A percentile compares a stretch with the other conserved stretches of the same genome.
Conservation (phyloP, 2,329 filamentous ascomycete genomes). For the Arthrobotrys sphaeroides region DNA sequence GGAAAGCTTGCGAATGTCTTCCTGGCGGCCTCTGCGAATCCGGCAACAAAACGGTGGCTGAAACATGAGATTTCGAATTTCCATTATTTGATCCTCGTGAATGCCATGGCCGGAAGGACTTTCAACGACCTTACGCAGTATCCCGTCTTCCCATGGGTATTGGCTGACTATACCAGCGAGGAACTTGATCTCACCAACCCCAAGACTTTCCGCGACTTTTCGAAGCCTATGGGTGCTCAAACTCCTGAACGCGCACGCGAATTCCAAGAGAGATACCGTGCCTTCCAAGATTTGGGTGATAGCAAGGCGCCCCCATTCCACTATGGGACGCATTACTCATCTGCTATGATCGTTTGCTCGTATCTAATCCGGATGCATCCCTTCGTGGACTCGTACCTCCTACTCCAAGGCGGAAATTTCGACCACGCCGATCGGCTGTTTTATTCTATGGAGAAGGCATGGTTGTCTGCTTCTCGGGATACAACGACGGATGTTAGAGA, state of each 20-base stretch:
- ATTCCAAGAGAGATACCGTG: slow-evolving; percentile 83
- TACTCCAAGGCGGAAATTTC: slow-evolving; percentile 94
- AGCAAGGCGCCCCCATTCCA: slow-evolving; percentile 81
- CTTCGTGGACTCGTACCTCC: slow-evolving; percentile 92
- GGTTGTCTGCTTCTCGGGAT: slow-evolving; percentile 85
- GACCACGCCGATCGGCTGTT: slow-evolving; percentile 96
- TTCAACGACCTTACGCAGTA: slow-evolving; percentile 99
- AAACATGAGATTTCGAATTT: slow-evolving; percentile 97
- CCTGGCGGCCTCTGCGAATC: slow-evolving; percentile 77
- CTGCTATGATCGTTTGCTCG: slow-evolving; percentile 97
- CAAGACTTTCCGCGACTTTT: slow-evolving; percentile 85
- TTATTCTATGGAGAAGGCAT: slow-evolving; percentile 88
- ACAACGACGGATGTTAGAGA: slow-evolving; percentile 96
- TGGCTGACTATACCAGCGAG: slow-evolving; percentile 94
- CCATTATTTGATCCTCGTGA: slow-evolving; percentile 97
- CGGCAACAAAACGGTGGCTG: slow-evolving; percentile 87
- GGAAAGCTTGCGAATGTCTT: slow-evolving; percentile 94
- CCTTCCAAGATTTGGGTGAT: slow-evolving; percentile 90
- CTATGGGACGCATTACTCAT: slow-evolving; percentile 98
- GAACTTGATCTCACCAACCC: slow-evolving; percentile 88
- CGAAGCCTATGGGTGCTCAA: slow-evolving; percentile 96
- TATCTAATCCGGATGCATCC: slow-evolving; percentile 95
- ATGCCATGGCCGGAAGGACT: slow-evolving; percentile 94
- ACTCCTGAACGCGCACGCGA: slow-evolving; percentile 77
- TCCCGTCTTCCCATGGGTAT: slow-evolving; percentile 95